Conservation (phyloP, 148 eudicot species). For the Fagopyrum homotropicum region DNA sequence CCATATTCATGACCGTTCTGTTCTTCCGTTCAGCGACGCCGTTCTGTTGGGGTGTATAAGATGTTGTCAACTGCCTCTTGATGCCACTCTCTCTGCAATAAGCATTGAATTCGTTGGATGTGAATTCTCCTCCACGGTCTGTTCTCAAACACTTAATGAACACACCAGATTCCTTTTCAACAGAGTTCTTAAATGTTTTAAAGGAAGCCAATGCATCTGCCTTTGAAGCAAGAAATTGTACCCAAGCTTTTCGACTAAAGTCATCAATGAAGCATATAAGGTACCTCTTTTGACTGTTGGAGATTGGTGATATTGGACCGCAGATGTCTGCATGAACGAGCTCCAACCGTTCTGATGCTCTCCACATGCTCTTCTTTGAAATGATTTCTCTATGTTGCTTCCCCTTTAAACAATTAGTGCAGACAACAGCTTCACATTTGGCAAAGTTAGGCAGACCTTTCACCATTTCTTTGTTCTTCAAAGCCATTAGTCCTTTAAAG, state of each 20-base stretch:
- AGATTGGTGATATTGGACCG: not conserved
- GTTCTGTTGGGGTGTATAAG: slow-evolving; percentile 6
- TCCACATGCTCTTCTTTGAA: not conserved
- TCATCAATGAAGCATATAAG: slow-evolving; percentile 10
- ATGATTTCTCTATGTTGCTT: not conserved
- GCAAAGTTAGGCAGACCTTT: not conserved
- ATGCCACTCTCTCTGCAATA: no score
- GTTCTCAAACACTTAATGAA: not conserved
- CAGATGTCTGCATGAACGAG: not conserved
- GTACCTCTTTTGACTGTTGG: not conserved
- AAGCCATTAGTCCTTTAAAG: not conserved
- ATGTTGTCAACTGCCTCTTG: not conserved
- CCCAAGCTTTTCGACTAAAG: not conserved
- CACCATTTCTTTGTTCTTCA: not conserved
- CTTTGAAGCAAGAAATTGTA: not conserved
- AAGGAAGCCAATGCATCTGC: not conserved
- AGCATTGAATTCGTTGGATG: no score
- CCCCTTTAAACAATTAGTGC: not conserved
- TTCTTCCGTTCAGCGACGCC: slow-evolving; percentile 14
- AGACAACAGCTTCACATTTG: no score
- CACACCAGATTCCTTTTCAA: not conserved
- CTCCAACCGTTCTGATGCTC: not conserved
- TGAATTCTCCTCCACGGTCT: not conserved
- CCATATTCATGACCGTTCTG: slow-evolving; percentile 4
- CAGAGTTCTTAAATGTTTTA: not conserved